Evolutionary conservation across 163 green algal genomes (phyloP).

Genomic region (Scenedesmus sp.): DNA sequence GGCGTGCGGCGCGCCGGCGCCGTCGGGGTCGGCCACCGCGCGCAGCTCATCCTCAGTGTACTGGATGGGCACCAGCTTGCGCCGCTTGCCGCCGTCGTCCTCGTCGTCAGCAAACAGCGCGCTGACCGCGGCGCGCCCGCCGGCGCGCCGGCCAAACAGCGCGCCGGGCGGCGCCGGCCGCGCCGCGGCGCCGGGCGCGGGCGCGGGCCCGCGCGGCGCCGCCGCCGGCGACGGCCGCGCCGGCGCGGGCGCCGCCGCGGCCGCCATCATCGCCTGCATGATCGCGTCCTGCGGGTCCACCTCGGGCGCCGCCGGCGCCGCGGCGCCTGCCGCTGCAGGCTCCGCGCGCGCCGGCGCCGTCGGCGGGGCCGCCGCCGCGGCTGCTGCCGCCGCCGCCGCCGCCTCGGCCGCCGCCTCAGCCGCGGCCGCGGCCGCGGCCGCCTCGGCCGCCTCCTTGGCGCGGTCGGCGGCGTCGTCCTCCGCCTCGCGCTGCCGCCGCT

Average conservation of each 20-base stretch:
- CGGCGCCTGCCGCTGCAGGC: not conserved
- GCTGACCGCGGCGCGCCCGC: conserved; percentile 1
- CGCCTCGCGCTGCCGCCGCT: conserved; percentile 54
- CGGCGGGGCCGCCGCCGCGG: not conserved
- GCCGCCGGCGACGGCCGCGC: no score
- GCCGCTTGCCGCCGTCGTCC: conserved; percentile 62
- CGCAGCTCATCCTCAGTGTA: conserved; percentile 82
- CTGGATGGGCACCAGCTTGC: conserved; percentile 63
- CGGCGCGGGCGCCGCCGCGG: conserved; percentile 22
- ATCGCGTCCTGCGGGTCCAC: conserved; percentile 53
- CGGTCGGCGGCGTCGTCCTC: conserved; percentile 52
- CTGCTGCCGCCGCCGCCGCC: conserved; percentile 2
- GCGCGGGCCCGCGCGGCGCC: not conserved
- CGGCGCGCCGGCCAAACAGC: not conserved
- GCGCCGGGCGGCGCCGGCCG: conserved; percentile 2
- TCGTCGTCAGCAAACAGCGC: conserved; percentile 78
- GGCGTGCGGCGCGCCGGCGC: conserved; percentile 1
- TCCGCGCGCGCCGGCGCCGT: not conserved
- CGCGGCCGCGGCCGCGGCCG: not conserved
- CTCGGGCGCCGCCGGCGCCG: not conserved
- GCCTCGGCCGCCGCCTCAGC: not conserved
- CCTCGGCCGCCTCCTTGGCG: conserved; percentile 23
- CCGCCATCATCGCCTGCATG: conserved; percentile 65
- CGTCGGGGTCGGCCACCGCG: conserved; percentile 49
- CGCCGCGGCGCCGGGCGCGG: not conserved